These are phyloP conservation scores for Dentipellis fragilis DNA, from an alignment of 768 basidiomycete genomes.

Conservation along the genomic window DNA sequence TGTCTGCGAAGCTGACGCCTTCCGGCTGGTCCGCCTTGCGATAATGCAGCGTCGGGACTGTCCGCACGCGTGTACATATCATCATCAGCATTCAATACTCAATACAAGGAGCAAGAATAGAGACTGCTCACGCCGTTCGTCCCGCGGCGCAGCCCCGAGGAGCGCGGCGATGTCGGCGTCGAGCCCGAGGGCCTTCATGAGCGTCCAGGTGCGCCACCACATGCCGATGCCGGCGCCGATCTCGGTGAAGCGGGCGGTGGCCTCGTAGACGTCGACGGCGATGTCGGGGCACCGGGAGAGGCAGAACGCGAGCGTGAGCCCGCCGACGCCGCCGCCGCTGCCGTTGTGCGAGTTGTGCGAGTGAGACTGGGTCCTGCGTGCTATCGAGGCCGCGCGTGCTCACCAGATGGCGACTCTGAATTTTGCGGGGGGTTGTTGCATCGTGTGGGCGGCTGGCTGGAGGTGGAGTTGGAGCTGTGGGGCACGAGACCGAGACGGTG, in stretches of 20 bases:
- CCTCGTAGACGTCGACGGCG: constrained; percentile 25
- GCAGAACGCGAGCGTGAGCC: constrained; percentile 19
- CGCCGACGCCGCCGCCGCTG: constrained; percentile 22
- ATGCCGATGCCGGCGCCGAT: constrained; percentile 24
- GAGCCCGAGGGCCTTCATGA: constrained; percentile 19
- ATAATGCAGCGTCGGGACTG: constrained; percentile 44
- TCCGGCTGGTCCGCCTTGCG: constrained; percentile 52
- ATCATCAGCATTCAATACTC: too few species aligned
- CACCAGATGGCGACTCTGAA: constrained; percentile 49
- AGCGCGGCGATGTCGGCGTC: constrained; percentile 16
- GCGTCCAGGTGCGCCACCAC: constrained; percentile 26
- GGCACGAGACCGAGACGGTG: too few species aligned
- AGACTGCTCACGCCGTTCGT: constrained; percentile 3
- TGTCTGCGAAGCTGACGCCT: constrained; percentile 42
- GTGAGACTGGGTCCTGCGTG: too few species aligned
- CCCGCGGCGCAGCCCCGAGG: constrained; percentile 16
- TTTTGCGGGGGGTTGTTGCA: constrained; percentile 15
- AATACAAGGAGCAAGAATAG: background rate
- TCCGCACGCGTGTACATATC: too few species aligned
- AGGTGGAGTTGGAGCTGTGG: background rate
- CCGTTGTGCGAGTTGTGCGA: constrained; percentile 8
- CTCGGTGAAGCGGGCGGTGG: constrained; percentile 19
- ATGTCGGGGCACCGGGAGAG: constrained; percentile 19
- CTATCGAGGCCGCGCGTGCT: too few species aligned
- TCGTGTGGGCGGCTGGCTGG: too few species aligned